Evolutionary conservation across 225 moss, liverwort and hornwort genomes (phyloP).

Genomic region (Marchantia polymorpha): DNA sequence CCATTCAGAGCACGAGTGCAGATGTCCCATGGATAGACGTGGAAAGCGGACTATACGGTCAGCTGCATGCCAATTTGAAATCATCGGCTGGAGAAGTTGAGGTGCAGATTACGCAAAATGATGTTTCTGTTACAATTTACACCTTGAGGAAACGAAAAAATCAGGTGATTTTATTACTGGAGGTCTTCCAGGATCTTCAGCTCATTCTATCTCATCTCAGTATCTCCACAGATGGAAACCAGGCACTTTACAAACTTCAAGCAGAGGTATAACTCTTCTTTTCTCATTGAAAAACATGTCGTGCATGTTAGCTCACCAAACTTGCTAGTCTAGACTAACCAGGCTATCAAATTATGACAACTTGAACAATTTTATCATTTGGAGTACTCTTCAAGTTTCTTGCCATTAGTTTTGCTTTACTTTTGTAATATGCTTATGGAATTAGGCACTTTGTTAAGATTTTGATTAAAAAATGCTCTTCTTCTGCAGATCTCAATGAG

Average conservation of each 20-base stretch:
- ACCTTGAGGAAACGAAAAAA: background rate
- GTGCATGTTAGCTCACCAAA: no score
- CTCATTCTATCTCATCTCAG: background rate
- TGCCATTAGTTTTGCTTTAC: no score
- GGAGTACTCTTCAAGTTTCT: no score
- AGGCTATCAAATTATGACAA: no score
- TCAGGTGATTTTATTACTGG: background rate
- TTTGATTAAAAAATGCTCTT: background rate
- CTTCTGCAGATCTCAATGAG: background rate
- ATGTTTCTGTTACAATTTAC: background rate
- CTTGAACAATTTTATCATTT: no score
- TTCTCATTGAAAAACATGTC: no score
- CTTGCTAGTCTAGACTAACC: no score
- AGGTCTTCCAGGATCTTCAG: background rate
- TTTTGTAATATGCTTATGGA: no score
- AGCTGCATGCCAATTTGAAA: background rate
- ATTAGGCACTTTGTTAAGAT: background rate
- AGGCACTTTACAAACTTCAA: background rate
- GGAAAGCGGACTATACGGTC: background rate
- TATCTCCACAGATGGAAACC: background rate
- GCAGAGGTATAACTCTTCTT: background rate
- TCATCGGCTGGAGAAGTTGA: background rate
- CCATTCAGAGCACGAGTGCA: background rate
- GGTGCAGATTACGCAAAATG: background rate
- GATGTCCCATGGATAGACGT: background rate